Evolutionary conservation across 305 asterid species (phyloP).

Genomic region (Fraxinus floribunda): DNA sequence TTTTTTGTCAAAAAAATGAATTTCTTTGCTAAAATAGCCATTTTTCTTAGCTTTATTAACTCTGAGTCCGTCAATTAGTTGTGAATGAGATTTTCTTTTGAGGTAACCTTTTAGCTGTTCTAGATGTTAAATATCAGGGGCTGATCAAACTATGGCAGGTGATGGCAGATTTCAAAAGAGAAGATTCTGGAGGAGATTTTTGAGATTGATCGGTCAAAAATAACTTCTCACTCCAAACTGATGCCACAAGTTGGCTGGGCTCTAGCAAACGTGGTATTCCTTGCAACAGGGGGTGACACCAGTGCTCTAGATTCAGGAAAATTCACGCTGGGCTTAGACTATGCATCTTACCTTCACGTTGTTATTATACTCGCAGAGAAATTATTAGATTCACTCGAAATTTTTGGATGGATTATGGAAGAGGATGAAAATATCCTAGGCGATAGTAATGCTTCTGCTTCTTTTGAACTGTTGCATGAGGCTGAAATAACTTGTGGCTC

Average conservation of each 20-base stretch:
- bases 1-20: background rate
- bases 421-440: slow-evolving; percentile 47
- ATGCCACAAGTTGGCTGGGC: slow-evolving; percentile 85
- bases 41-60: background rate
- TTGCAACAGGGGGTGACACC: slow-evolving; percentile 57
- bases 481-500: slow-evolving; percentile 52
- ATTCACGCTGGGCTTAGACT: slow-evolving; percentile 57
- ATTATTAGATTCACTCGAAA: slow-evolving; percentile 56
- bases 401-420: slow-evolving; percentile 34
- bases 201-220: slow-evolving; percentile 52
- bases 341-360: slow-evolving; percentile 61
- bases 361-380: slow-evolving; percentile 61
- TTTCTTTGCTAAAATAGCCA: slow-evolving; percentile 12
- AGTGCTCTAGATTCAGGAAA: slow-evolving; percentile 50
- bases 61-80: slow-evolving; percentile 5
- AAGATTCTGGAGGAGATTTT: slow-evolving; percentile 62
- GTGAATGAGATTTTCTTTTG: slow-evolving; percentile 16
- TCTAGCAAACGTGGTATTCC: slow-evolving; percentile 74
- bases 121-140: slow-evolving; percentile 38
- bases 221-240: slow-evolving; percentile 32
- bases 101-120: slow-evolving; percentile 23
- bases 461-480: slow-evolving; percentile 30
- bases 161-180: slow-evolving; percentile 86
- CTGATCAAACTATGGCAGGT: slow-evolving; percentile 94
- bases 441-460: slow-evolving; percentile 36